phyloP scores from a whole-genome alignment of 129 eudicot genomes.

The Flaveria brownii region DNA sequence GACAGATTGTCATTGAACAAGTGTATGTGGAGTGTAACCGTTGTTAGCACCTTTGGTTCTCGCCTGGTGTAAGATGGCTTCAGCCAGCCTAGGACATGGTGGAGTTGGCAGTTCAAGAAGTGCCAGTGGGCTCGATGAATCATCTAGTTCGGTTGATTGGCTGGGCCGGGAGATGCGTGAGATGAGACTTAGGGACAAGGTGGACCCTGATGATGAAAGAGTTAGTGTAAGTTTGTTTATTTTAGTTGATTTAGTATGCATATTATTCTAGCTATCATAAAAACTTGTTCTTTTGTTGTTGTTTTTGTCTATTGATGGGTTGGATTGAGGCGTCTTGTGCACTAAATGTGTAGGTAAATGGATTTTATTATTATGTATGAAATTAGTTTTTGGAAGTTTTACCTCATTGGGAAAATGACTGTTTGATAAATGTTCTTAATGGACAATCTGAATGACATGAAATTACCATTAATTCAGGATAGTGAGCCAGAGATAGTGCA shows the following conservation, averaged over 20 bases:
- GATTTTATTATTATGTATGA: neutral
- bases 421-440: neutral
- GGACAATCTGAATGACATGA: neutral
- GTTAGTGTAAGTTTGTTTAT: conserved; percentile 46
- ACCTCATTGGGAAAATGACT: conserved; percentile 2
- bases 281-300: neutral
- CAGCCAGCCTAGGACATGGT: conserved; percentile 71
- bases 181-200: conserved; percentile 80
- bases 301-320: neutral
- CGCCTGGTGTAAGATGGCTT: conserved; percentile 52
- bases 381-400: neutral
- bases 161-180: conserved; percentile 87
- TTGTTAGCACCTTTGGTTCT: conserved; percentile 33
- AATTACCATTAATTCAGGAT: conserved; percentile 50
- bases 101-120: conserved; percentile 85
- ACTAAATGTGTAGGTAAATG: neutral
- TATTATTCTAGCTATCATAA: neutral
- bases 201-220: conserved; percentile 67
- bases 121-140: conserved; percentile 49
- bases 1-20: conserved; percentile 28
- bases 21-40: conserved; percentile 30
- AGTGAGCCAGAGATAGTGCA: conserved; percentile 86
- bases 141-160: conserved; percentile 94
- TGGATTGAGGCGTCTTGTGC: conserved; percentile 11
- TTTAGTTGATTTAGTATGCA: neutral